These are phyloP conservation scores for Trichothecium roseum DNA, from an alignment of 2,329 filamentous ascomycete species.

Conservation along the genomic window DNA sequence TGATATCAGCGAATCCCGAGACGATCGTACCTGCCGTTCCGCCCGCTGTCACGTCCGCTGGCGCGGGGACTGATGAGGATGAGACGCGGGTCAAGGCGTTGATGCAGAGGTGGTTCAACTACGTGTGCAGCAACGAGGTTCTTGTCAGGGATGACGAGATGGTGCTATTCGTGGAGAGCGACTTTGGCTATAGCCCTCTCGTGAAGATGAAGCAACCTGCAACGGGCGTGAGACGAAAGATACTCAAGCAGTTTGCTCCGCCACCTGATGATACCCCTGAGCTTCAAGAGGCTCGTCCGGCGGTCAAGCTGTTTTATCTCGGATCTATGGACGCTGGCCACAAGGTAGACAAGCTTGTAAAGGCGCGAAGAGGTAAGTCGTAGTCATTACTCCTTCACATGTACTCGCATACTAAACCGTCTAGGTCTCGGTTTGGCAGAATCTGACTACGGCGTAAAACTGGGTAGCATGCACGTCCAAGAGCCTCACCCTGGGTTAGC, in stretches of 20 bases:
- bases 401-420: conserved; percentile 5
- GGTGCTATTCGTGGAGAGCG: conserved; percentile 96
- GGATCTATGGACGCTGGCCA: conserved; percentile 95
- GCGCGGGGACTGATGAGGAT: conserved; percentile 92
- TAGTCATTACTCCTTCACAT: background rate
- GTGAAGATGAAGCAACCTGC: conserved; percentile 94
- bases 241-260: conserved; percentile 96
- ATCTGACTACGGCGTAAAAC: conserved; percentile 84
- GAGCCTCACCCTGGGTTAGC: conserved; percentile 82
- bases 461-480: conserved; percentile 77
- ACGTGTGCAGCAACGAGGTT: conserved; percentile 82
- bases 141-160: conserved; percentile 95
- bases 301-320: conserved; percentile 92
- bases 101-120: conserved; percentile 92
- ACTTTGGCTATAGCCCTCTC: conserved; percentile 95
- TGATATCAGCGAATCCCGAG: conserved; percentile 96
- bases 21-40: conserved; percentile 89
- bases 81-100: conserved; percentile 79
- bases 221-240: conserved; percentile 87
- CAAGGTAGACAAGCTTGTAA: conserved; percentile 91
- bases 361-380: conserved; percentile 68
- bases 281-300: conserved; percentile 75
- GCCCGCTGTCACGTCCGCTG: conserved; percentile 86
- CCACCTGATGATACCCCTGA: conserved; percentile 96
- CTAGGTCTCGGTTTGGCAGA: conserved; percentile 86